These are phyloP conservation scores for Aspergillus steynii DNA, from an alignment of 495 filamentous ascomycete species.

Conservation along the genomic window DNA sequence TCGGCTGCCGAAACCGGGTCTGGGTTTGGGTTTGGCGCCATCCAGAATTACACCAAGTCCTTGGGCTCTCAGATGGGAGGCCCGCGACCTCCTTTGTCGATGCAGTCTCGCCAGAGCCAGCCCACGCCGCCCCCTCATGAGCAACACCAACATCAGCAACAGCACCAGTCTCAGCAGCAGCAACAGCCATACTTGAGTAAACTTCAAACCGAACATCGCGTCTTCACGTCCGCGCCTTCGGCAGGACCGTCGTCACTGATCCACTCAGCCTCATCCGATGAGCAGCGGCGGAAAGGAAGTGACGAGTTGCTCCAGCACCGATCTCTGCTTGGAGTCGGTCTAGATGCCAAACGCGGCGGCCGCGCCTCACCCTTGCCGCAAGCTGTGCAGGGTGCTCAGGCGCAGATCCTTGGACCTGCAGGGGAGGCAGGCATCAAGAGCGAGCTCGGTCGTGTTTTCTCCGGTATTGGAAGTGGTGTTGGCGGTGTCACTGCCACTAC, in stretches of 20 bases:
- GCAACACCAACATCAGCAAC: conserved; percentile 15
- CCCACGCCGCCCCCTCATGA: conserved; percentile 40
- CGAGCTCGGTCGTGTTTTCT: conserved; percentile 89
- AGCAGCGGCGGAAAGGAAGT: conserved; percentile 57
- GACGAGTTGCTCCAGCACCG: conserved; percentile 52
- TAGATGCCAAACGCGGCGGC: conserved; percentile 49
- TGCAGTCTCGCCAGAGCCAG: conserved; percentile 38
- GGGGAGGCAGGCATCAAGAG: conserved; percentile 86
- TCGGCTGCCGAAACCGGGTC: conserved; percentile 32
- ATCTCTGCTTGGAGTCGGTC: conserved; percentile 43
- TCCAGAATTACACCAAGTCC: conserved; percentile 51
- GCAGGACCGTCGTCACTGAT: conserved; percentile 26
- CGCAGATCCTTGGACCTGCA: conserved; percentile 68
- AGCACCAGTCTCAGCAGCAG: conserved; percentile 32
- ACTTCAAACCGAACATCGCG: conserved; percentile 33
- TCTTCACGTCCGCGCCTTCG: conserved; percentile 28
- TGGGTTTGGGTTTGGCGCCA: conserved; percentile 46
- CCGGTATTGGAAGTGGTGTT: conserved; percentile 84
- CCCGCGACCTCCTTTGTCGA: conserved; percentile 31
- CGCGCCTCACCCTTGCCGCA: conserved; percentile 81
- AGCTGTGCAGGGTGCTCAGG: conserved; percentile 89
- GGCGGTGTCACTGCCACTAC: conserved; percentile 59
- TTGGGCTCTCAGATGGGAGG: conserved; percentile 44
- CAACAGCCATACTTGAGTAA: conserved; percentile 36
- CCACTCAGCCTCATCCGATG: conserved; percentile 32